Conservation (phyloP, 441 rosid species). For the Pelargonium myrrhifolium region DNA sequence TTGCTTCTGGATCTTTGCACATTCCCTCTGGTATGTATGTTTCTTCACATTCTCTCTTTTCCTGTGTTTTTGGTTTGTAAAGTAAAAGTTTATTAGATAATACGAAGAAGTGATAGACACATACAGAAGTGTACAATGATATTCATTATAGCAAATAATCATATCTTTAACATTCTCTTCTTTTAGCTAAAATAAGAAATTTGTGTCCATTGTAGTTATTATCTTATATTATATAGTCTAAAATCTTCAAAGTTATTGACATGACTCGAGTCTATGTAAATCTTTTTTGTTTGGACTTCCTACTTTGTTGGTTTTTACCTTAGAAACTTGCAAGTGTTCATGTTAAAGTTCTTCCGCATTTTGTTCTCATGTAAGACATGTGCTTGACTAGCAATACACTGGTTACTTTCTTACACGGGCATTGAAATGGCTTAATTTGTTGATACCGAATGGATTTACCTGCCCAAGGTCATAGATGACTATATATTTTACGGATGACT, state of each 20-base stretch:
- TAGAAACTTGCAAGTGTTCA: background rate
- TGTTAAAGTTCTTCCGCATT: background rate
- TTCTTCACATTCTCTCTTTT: conserved; percentile 10
- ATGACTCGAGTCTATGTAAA: background rate
- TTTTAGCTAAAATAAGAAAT: too few species aligned
- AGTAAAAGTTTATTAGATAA: background rate
- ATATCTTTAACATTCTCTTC: too few species aligned
- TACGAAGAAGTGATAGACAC: background rate
- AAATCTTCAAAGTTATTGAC: background rate
- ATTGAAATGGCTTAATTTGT: background rate
- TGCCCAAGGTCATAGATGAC: background rate
- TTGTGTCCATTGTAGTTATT: too few species aligned
- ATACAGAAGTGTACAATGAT: background rate
- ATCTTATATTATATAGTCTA: background rate
- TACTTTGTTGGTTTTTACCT: too few species aligned
- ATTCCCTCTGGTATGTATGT: conserved; percentile 64
- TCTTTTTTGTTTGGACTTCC: too few species aligned
- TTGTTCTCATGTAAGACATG: background rate
- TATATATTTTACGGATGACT: too few species aligned
- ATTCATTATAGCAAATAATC: too few species aligned
- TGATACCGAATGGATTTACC: background rate
- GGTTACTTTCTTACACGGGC: background rate
- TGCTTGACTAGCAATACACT: background rate
- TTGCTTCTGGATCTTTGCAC: conserved; percentile 94
- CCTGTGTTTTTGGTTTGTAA: too few species aligned